Evolutionary conservation across 2,329 filamentous ascomycete species (phyloP).

Genomic region (Pestalotiopsis sp.): DNA sequence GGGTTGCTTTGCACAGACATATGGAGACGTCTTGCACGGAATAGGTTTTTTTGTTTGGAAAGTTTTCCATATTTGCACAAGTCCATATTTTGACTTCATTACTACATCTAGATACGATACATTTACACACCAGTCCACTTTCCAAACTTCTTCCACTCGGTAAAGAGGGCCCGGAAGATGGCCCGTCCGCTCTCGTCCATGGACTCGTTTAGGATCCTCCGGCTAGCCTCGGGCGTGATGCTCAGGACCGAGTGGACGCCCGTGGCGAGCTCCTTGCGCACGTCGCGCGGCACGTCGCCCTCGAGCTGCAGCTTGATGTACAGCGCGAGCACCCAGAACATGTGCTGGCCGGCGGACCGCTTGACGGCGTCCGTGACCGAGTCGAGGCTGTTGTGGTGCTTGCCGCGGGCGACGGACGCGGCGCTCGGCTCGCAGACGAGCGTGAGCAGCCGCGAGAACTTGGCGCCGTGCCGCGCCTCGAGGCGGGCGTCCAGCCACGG

Average conservation of each 20-base stretch:
- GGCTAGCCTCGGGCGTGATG: slow-evolving; percentile 56
- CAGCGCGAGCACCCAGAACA: slow-evolving; percentile 61
- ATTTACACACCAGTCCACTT: slow-evolving; percentile 62
- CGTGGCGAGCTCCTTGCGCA: slow-evolving; percentile 59
- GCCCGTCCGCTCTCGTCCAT: slow-evolving; percentile 62
- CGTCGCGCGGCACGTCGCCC: slow-evolving; percentile 46
- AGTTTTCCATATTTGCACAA: no score
- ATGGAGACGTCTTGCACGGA: no score
- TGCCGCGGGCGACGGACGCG: slow-evolving; percentile 53
- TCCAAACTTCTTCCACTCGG: slow-evolving; percentile 63
- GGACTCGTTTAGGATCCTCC: slow-evolving; percentile 60
- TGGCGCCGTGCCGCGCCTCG: slow-evolving; percentile 47
- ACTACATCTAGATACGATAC: not conserved
- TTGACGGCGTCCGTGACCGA: slow-evolving; percentile 65
- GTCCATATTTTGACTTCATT: no score
- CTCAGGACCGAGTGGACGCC: slow-evolving; percentile 62
- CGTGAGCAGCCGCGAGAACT: slow-evolving; percentile 58
- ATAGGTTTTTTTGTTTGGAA: no score
- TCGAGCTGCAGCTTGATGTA: slow-evolving; percentile 66
- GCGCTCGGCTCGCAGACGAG: slow-evolving; percentile 62
- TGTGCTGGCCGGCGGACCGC: slow-evolving; percentile 62
- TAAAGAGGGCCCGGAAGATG: slow-evolving; percentile 61
- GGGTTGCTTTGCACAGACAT: no score
- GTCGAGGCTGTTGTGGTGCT: slow-evolving; percentile 48
- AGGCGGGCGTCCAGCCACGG: slow-evolving; percentile 41